Evolutionary conservation across 768 basidiomycete species (phyloP).

Genomic region (Antrodiella citrinella): DNA sequence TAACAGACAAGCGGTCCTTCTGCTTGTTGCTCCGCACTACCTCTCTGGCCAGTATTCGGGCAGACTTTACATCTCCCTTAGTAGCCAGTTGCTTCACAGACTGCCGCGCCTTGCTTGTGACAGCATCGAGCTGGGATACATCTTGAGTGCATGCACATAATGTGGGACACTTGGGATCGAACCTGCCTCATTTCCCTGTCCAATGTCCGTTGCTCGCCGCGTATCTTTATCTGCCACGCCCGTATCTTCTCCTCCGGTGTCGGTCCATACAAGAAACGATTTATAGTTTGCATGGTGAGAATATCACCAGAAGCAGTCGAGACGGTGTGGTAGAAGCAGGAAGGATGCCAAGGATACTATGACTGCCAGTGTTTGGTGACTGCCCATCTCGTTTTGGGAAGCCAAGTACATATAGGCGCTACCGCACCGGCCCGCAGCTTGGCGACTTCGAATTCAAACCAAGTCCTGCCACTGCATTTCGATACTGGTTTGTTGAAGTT

Average conservation of each 20-base stretch:
- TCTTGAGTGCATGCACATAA: conserved; percentile 10
- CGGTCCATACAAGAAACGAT: conserved; percentile 92
- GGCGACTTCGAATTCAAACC: too few relatives aligned
- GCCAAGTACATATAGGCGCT: too few relatives aligned
- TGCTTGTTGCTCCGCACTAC: conserved; percentile 94
- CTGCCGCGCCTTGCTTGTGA: conserved; percentile 69
- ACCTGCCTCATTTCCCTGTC: conserved; percentile 98
- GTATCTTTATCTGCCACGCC: conserved; percentile 85
- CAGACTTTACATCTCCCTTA: conserved; percentile 90
- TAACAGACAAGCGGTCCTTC: conserved; percentile 84
- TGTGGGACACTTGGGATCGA: conserved; percentile 22
- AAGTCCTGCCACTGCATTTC: too few relatives aligned
- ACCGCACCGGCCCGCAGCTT: too few relatives aligned
- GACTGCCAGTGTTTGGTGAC: too few relatives aligned
- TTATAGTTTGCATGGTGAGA: conserved; percentile 69
- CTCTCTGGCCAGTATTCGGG: conserved; percentile 86
- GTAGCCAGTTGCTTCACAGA: conserved; percentile 83
- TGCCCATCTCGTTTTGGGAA: too few relatives aligned
- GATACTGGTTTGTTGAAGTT: too few relatives aligned
- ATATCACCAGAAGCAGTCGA: too few relatives aligned
- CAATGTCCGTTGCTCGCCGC: conserved; percentile 70
- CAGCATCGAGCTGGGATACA: conserved; percentile 60
- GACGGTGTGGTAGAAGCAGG: too few relatives aligned
- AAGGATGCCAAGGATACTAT: too few relatives aligned
- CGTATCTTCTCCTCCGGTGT: conserved; percentile 91